These are phyloP conservation scores for Naganishia albida DNA, from an alignment of 1,284 basidiomycete genomes.

Conservation along the genomic window DNA sequence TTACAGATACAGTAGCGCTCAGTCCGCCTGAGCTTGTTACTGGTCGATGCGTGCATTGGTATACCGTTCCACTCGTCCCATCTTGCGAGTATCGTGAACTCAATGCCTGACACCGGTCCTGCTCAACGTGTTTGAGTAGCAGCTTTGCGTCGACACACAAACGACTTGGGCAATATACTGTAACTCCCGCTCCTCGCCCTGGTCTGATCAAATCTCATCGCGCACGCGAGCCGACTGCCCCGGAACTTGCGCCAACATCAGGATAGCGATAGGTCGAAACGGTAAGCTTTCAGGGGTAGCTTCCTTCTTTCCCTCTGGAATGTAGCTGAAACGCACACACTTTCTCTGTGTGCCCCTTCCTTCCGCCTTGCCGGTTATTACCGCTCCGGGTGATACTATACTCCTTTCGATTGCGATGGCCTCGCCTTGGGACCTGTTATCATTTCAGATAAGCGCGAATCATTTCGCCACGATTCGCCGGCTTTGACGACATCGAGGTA, in stretches of 20 bases:
- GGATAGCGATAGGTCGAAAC: no score
- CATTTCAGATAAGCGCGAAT: slow-evolving; percentile 5
- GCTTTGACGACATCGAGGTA: not conserved
- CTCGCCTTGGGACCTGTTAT: not conserved
- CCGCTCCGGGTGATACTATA: slow-evolving; percentile 4
- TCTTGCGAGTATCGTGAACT: not conserved
- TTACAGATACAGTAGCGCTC: not conserved
- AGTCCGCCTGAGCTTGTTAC: not conserved
- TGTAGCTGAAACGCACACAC: slow-evolving; percentile 3
- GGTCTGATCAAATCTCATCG: no score
- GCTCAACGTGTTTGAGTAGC: no score
- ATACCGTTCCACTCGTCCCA: not conserved
- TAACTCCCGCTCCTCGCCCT: no score
- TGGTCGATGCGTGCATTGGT: not conserved
- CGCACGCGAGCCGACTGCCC: no score
- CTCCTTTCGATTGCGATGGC: slow-evolving; percentile 9
- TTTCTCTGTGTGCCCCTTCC: not conserved
- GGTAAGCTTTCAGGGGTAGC: no score
- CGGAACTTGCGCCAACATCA: no score
- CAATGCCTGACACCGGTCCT: no score
- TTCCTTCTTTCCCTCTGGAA: no score
- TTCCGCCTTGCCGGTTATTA: slow-evolving; percentile 5
- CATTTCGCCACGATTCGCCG: not conserved
- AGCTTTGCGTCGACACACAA: no score
- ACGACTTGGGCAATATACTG: no score